Conservation (phyloP, 1,284 basidiomycete species). For the Trichosporon faecale region DNA sequence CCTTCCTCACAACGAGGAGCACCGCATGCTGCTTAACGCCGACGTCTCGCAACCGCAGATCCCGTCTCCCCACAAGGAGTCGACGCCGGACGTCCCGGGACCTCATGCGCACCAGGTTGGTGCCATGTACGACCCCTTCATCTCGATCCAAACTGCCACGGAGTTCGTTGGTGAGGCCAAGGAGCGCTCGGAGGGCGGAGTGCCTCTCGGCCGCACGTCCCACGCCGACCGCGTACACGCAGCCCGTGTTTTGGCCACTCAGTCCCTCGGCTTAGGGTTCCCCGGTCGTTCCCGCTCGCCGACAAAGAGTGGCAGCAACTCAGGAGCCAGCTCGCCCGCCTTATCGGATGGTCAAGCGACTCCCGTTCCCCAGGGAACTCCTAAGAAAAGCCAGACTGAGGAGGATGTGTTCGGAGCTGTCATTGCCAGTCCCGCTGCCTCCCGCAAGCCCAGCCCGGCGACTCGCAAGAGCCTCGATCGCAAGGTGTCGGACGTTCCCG, state of each 20-base stretch:
- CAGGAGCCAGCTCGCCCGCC: conserved; percentile 13
- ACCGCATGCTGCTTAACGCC: conserved; percentile 44
- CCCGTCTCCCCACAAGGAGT: neutral
- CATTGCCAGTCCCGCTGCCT: conserved; percentile 17
- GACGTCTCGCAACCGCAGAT: conserved; percentile 41
- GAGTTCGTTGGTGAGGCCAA: conserved; percentile 29
- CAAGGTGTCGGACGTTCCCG: conserved; percentile 27
- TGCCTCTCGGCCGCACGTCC: conserved; percentile 68
- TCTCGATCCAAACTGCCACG: conserved; percentile 50
- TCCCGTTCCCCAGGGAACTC: neutral
- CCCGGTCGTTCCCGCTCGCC: conserved; percentile 21
- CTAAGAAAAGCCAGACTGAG: neutral
- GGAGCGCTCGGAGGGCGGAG: conserved; percentile 61
- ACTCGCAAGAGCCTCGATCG: conserved; percentile 19
- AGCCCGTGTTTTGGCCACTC: conserved; percentile 47
- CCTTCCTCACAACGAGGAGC: conserved; percentile 36
- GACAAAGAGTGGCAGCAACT: conserved; percentile 5
- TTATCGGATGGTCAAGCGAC: conserved; percentile 1
- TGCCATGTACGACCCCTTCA: conserved; percentile 50
- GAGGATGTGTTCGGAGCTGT: conserved; percentile 23
- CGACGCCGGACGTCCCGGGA: conserved; percentile 9
- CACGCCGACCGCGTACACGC: conserved; percentile 54
- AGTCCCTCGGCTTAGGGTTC: conserved; percentile 46
- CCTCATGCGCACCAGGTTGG: conserved; percentile 47
- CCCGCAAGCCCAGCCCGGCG: conserved; percentile 4